Conservation (phyloP, 1,284 basidiomycete species). For the Cryptococcus amylolentus region DNA sequence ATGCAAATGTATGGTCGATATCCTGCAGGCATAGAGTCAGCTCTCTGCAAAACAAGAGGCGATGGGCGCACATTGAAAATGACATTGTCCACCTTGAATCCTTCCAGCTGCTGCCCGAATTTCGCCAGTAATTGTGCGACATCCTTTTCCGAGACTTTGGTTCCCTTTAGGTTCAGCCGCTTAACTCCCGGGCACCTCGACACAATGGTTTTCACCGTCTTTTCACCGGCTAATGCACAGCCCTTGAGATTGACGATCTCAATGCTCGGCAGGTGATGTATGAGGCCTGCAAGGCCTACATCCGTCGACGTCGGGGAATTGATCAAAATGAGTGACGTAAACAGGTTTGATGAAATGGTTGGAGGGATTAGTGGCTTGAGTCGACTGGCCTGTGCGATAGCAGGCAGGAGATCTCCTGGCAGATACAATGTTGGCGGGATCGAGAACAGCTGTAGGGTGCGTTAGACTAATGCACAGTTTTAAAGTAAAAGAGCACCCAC, state of each 20-base stretch:
- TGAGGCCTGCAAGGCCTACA: conserved; percentile 23
- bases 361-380: conserved; percentile 22
- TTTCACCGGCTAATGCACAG: conserved; percentile 15
- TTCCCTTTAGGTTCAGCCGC: conserved; percentile 30
- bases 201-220: conserved; percentile 21
- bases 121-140: conserved; percentile 19
- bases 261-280: conserved; percentile 24
- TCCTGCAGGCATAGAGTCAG: neutral
- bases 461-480: neutral
- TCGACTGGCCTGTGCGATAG: conserved; percentile 11
- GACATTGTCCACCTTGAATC: conserved; percentile 27
- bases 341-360: neutral
- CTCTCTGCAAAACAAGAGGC: neutral
- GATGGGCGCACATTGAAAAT: conserved; percentile 20
- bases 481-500: conserved; percentile 15
- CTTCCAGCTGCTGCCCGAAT: conserved; percentile 23
- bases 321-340: conserved; percentile 19
- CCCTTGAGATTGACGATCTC: conserved; percentile 31
- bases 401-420: conserved; percentile 20
- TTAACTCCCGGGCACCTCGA: conserved; percentile 13
- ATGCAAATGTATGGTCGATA: conserved; percentile 19
- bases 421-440: conserved; percentile 21
- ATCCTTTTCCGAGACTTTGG: conserved; percentile 21
- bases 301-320: conserved; percentile 21
- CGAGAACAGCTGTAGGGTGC: conserved; percentile 20